Conservation (phyloP, 2,329 filamentous ascomycete genomes). For the Trichophaea hybrida region DNA sequence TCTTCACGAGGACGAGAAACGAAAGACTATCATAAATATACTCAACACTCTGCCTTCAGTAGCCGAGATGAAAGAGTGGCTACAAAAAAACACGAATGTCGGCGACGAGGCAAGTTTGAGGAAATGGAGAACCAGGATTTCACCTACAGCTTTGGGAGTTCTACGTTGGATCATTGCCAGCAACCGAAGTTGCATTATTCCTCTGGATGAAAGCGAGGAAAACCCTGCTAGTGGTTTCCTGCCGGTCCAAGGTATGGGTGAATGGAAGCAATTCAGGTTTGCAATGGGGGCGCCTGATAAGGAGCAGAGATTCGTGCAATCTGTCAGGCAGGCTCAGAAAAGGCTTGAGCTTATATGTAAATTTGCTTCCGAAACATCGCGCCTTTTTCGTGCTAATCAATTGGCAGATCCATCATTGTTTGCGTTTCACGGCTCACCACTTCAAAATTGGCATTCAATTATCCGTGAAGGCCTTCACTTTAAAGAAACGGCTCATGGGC, state of each 20-base stretch:
- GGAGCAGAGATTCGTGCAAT: conserved; percentile 56
- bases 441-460: conserved; percentile 81
- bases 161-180: conserved; percentile 82
- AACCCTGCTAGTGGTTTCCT: conserved; percentile 31
- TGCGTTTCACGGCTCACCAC: conserved; percentile 67
- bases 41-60: conserved; percentile 49
- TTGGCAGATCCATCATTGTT: conserved; percentile 55
- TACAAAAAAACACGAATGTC: conserved; percentile 30
- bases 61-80: conserved; percentile 40
- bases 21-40: conserved; percentile 38
- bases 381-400: conserved; percentile 29
- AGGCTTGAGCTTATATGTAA: conserved; percentile 22
- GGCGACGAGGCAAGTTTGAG: conserved; percentile 25
- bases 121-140: conserved; percentile 46
- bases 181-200: conserved; percentile 72
- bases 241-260: conserved; percentile 47
- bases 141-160: conserved; percentile 50
- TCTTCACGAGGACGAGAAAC: conserved; percentile 36
- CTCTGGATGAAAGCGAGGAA: conserved; percentile 42
- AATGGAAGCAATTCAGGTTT: conserved; percentile 71
- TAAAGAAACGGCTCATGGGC: conserved; percentile 46
- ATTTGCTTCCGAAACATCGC: background rate
- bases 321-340: conserved; percentile 38
- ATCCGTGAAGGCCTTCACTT: conserved; percentile 70
- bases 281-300: conserved; percentile 80